phyloP scores from a whole-genome alignment of 2,329 filamentous ascomycete genomes.

The Chrysoporthe austroafricana region DNA sequence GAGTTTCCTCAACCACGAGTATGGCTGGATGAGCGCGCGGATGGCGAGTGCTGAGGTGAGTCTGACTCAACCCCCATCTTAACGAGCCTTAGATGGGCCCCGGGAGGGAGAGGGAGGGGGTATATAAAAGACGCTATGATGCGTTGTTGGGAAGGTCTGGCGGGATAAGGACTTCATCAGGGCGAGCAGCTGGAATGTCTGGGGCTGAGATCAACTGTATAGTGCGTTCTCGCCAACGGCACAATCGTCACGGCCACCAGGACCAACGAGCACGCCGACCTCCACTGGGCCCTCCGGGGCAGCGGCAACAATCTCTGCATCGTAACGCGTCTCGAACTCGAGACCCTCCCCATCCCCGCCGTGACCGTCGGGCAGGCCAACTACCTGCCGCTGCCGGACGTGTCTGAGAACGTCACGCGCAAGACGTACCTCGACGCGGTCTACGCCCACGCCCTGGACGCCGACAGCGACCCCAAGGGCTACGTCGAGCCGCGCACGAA shows the following conservation, averaged over 20 bases:
- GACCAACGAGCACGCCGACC: slow-evolving; percentile 34
- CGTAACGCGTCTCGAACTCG: slow-evolving; percentile 37
- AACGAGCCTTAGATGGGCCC: too few species aligned
- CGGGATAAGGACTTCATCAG: too few species aligned
- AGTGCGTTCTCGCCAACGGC: slow-evolving; percentile 34
- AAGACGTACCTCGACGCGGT: slow-evolving; percentile 18
- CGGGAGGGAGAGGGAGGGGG: too few species aligned
- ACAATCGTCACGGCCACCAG: slow-evolving; percentile 33
- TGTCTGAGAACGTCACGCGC: not conserved
- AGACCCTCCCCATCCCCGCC: slow-evolving; percentile 26
- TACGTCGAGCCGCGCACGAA: slow-evolving; percentile 4
- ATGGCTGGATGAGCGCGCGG: too few species aligned
- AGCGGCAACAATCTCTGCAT: slow-evolving; percentile 37
- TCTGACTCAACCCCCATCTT: too few species aligned
- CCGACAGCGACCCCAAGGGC: slow-evolving; percentile 16
- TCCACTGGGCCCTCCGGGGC: slow-evolving; percentile 37
- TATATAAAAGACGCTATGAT: too few species aligned
- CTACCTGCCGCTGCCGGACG: not conserved
- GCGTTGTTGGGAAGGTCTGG: too few species aligned
- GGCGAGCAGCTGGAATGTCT: too few species aligned
- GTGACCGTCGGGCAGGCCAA: slow-evolving; percentile 3
- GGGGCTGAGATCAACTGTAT: slow-evolving; percentile 11
- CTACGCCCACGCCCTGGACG: slow-evolving; percentile 16
- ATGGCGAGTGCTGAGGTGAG: too few species aligned
- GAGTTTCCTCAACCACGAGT: too few species aligned